A percentile compares a stretch with the other conserved stretches of the same genome.
phyloP scores from a whole-genome alignment of 2,329 filamentous ascomycete species.

The Claviceps arundinis region DNA sequence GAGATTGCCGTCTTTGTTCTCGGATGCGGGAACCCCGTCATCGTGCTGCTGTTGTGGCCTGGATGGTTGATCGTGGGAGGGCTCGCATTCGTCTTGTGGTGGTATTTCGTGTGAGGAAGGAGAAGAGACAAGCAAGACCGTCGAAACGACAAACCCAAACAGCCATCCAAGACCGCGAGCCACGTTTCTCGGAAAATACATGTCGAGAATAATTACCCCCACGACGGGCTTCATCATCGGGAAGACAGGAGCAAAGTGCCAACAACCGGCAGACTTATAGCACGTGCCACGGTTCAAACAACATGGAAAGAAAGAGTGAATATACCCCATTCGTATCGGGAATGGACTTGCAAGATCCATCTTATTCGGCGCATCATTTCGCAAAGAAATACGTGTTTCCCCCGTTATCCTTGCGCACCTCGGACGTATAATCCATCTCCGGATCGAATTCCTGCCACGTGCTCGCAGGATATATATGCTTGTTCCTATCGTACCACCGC shows the following conservation, averaged over 20 bases:
- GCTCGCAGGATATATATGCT: constrained; percentile 94
- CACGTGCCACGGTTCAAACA: background rate
- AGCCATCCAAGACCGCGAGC: background rate
- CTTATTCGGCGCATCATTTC: constrained; percentile 14
- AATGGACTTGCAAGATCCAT: background rate
- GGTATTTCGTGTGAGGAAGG: constrained; percentile 16
- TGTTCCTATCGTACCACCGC: constrained; percentile 93
- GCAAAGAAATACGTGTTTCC: constrained; percentile 91
- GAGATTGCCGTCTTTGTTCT: constrained; percentile 39
- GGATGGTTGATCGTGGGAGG: constrained; percentile 37
- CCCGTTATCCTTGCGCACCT: constrained; percentile 68
- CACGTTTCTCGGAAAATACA: background rate
- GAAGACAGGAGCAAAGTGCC: background rate
- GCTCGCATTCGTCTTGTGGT: constrained; percentile 20
- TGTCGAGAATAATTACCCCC: background rate
- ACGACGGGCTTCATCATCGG: background rate
- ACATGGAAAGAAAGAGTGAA: background rate
- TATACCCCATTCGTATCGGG: constrained; percentile 1
- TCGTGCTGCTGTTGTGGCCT: constrained; percentile 42
- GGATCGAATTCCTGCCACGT: constrained; percentile 93
- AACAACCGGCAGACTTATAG: background rate
- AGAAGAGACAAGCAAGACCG: background rate
- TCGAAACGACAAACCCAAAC: no score
- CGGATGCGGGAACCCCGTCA: constrained; percentile 34
- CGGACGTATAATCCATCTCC: constrained; percentile 67